Conservation (phyloP, 768 basidiomycete species). For the Lyophyllum semitale region DNA sequence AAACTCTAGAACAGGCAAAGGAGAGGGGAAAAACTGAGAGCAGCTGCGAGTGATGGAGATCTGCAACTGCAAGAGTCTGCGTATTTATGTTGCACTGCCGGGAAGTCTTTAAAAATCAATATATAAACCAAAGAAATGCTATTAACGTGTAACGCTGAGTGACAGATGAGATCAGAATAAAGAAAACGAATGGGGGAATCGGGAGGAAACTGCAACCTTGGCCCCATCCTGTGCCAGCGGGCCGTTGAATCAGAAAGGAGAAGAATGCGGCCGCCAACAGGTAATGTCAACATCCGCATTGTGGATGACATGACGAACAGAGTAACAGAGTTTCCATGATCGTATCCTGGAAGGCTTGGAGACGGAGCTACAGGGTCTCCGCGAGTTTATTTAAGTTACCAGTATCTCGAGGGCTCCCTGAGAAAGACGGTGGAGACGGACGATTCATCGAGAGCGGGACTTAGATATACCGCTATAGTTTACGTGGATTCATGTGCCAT, state of each 20-base stretch:
- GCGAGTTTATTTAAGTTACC: background rate
- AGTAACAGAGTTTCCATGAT: background rate
- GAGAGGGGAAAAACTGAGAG: background rate
- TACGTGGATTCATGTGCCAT: background rate
- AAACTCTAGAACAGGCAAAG: slow-evolving; percentile 3
- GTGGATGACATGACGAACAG: background rate
- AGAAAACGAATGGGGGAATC: background rate
- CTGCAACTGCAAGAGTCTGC: background rate
- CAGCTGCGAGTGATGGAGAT: background rate
- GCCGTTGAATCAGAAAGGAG: background rate
- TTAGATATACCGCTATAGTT: background rate
- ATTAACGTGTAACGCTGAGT: background rate
- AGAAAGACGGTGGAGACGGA: background rate
- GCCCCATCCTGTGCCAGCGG: background rate
- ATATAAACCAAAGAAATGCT: background rate
- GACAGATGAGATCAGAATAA: background rate
- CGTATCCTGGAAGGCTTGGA: background rate
- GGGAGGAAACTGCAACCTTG: background rate
- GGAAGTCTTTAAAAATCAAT: background rate
- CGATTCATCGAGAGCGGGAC: background rate
- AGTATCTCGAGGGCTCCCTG: background rate
- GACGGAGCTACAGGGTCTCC: background rate
- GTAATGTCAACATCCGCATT: background rate
- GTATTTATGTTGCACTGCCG: slow-evolving; percentile 5
- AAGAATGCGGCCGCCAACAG: background rate